Conservation (phyloP, 306 rosid genomes). For the Sechiopsis laciniata region DNA sequence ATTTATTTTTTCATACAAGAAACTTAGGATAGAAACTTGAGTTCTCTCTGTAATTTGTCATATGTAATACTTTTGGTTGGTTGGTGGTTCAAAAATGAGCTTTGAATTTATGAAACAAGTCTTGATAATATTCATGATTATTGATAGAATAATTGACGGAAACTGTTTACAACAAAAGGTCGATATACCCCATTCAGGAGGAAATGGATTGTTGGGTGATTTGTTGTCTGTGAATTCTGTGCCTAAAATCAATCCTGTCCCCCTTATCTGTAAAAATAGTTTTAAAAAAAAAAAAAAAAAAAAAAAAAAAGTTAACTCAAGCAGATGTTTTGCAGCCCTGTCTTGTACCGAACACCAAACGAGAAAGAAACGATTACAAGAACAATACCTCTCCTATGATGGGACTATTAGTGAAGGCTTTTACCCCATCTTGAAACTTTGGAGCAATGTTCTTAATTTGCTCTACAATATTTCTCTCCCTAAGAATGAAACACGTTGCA, state of each 20-base stretch:
- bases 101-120: neutral
- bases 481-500: constrained; percentile 27
- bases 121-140: neutral
- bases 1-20: too few relatives aligned
- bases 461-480: constrained; percentile 75
- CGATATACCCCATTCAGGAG: constrained; percentile 72
- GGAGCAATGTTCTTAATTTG: constrained; percentile 51
- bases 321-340: neutral
- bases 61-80: neutral
- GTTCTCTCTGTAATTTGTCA: too few relatives aligned
- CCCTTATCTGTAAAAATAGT: constrained; percentile 65
- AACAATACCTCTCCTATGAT: constrained; percentile 78
- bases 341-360: neutral
- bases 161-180: constrained; percentile 23
- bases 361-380: neutral
- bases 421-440: constrained; percentile 77
- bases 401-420: constrained; percentile 70
- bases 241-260: constrained; percentile 70
- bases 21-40: too few relatives aligned
- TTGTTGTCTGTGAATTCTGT: constrained; percentile 79
- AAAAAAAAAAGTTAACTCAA: neutral
- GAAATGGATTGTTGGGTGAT: constrained; percentile 81
- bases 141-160: constrained; percentile 16
- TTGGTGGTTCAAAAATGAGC: neutral
- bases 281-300: constrained; percentile 2